Evolutionary conservation across 176 grass and related monocot genomes (phyloP), one percentile per base, ranked within the genome.

Genomic region (Aegilops longissima): DNA sequence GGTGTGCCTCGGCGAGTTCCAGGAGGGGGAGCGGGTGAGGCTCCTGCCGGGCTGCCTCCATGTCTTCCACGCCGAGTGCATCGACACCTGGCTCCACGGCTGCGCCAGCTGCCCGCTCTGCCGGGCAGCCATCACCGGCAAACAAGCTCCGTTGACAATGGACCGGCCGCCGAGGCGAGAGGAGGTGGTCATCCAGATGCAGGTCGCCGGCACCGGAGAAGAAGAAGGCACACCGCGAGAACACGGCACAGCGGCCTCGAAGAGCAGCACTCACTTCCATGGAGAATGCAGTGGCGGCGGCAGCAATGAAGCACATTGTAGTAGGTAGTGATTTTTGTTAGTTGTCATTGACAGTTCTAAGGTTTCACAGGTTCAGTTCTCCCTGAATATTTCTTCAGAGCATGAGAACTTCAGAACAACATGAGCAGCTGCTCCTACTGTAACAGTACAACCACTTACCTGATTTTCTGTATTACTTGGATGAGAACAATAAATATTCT

Each of bases 51-150:
- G 84, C 44, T 99, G 97, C 86, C 81, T 96, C 77, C 97, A 99
- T 14, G 84, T 87, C 80, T 99, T 96, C 92, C 97, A 99, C 45
- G 84, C 91, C 0, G 92, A 85, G 61, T 99, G 97, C 77, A 88
- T 99, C 2, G 94, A 99, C 58, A 86, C 82, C 4, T 99, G 97
- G 97, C 87, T 99, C 12, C 94, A 92, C 8, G 77, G 76, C 80
- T 94, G 88, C 14, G 83, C 94, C 18, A 99, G 87, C 72, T 96
- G 97, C 83, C 97, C 97, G 4, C 91, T 99, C 76, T 98, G 94
- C 82, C 84, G 97, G 29, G 76, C 92, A 47, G 42, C 82, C 71
- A 90, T 93, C 82, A 79, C 84, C 1, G 61, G 65, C 42, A 36
- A 18, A 66, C 72, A 80, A 4, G 34, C 76, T 68, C 86, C 70